Percentiles rank a stretch among this genome's conserved stretches.
phyloP scores from a whole-genome alignment of 2,329 filamentous ascomycete genomes.

The Trichoderma sp. region DNA sequence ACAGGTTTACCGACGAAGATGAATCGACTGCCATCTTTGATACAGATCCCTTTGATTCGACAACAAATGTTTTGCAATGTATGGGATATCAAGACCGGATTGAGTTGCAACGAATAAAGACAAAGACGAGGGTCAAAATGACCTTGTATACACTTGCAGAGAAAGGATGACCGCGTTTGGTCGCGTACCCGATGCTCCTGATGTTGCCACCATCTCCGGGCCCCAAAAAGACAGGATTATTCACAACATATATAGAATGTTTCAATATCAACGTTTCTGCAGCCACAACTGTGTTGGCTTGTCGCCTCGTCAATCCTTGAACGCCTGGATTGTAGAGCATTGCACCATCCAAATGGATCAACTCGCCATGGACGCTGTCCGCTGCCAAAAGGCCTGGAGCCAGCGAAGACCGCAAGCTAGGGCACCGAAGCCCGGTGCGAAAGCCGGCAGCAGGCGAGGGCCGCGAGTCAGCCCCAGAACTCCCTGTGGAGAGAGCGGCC shows the following conservation, averaged over 20 bases:
- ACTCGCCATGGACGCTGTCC: conserved; percentile 25
- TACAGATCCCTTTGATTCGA: neutral
- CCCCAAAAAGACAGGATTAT: conserved; percentile 18
- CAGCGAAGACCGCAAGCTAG: conserved; percentile 7
- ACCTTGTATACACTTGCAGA: neutral
- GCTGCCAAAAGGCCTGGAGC: conserved; percentile 11
- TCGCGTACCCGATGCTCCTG: conserved; percentile 11
- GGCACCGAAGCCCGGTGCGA: conserved; percentile 19
- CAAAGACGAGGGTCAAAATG: neutral
- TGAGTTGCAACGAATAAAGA: neutral
- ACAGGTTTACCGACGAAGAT: conserved; percentile 1
- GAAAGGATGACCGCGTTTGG: conserved; percentile 14
- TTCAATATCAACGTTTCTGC: neutral
- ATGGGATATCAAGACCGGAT: neutral
- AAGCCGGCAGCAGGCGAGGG: conserved; percentile 12
- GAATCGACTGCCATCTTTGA: conserved; percentile 8
- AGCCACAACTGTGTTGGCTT: conserved; percentile 13
- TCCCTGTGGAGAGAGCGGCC: neutral
- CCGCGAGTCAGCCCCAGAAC: conserved; percentile 2
- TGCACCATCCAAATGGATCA: conserved; percentile 26
- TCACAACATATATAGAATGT: conserved; percentile 25
- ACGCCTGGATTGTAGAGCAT: conserved; percentile 16
- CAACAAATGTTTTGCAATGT: neutral
- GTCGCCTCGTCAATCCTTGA: conserved; percentile 9
- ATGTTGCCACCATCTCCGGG: conserved; percentile 12